Evolutionary conservation across 2,329 filamentous ascomycete species (phyloP).

Genomic region (Metarhizium anisopliae): DNA sequence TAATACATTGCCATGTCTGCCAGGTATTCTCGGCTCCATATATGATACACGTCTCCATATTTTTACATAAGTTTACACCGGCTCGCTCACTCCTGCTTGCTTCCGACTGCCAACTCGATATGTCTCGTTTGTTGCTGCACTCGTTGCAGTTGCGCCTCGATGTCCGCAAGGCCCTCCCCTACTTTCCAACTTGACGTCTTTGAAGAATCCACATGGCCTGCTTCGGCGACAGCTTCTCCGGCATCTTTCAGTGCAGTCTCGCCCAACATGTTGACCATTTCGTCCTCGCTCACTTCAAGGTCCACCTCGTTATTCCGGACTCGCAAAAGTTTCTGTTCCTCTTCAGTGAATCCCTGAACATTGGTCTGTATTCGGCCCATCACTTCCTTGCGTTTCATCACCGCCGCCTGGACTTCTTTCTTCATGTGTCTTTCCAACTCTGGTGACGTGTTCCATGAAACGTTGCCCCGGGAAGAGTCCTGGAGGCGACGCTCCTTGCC

Average conservation of each 20-base stretch:
- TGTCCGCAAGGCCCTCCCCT: slow-evolving; percentile 6
- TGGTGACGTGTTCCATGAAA: slow-evolving; percentile 50
- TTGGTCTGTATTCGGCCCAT: slow-evolving; percentile 27
- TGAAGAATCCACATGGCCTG: background rate
- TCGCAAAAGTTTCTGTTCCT: slow-evolving; percentile 26
- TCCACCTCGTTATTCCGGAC: slow-evolving; percentile 16
- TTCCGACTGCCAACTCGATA: slow-evolving; percentile 16
- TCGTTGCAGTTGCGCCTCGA: slow-evolving; percentile 12
- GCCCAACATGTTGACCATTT: slow-evolving; percentile 25
- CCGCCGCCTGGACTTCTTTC: slow-evolving; percentile 20
- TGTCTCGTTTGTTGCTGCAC: slow-evolving; percentile 7
- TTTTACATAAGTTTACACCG: background rate
- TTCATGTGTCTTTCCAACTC: slow-evolving; percentile 33
- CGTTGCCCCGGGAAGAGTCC: slow-evolving; percentile 49
- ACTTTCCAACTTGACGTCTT: background rate
- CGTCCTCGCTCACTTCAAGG: slow-evolving; percentile 24
- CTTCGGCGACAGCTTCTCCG: background rate
- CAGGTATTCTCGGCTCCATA: background rate
- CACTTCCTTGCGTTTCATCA: slow-evolving; percentile 24
- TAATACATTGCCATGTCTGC: background rate
- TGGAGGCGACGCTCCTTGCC: slow-evolving; percentile 61
- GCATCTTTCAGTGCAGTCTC: slow-evolving; percentile 9
- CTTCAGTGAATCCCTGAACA: slow-evolving; percentile 26
- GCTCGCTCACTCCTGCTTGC: slow-evolving; percentile 7
- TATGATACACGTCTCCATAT: slow-evolving; percentile 1